Conservation (phyloP, 2,329 filamentous ascomycete species). For the Tolypocladium endophyticum region DNA sequence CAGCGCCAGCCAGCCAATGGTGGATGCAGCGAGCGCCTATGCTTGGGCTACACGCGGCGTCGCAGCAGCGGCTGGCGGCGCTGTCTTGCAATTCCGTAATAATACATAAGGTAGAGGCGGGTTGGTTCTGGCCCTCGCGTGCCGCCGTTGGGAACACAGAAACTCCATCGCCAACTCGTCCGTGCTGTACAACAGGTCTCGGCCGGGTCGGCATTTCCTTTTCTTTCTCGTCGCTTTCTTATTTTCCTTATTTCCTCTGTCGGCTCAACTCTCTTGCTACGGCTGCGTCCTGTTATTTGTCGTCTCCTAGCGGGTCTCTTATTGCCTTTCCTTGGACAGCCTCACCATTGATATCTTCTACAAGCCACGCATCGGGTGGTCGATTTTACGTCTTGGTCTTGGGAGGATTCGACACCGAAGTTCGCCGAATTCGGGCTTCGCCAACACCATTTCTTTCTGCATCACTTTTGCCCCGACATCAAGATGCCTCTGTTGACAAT, state of each 20-base stretch:
- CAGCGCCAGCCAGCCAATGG: background rate
- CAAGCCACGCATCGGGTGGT: background rate
- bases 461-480: background rate
- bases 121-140: background rate
- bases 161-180: background rate
- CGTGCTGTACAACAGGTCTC: background rate
- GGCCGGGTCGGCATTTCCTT: background rate
- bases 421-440: background rate
- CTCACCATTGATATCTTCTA: background rate
- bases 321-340: background rate
- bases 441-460: conserved; percentile 7
- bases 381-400: background rate
- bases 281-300: background rate
- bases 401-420: background rate
- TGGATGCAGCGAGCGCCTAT: background rate
- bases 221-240: background rate
- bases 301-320: background rate
- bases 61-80: background rate
- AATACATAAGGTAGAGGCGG: background rate
- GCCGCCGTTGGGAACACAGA: background rate
- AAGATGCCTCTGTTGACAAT: conserved; percentile 42
- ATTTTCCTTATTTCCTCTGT: background rate
- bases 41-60: background rate
- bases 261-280: background rate
- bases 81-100: background rate